Evolutionary conservation across 1,139 yeast genomes (phyloP), one percentile per base, ranked within the genome.

Genomic region (Kodamaea derodonti): DNA sequence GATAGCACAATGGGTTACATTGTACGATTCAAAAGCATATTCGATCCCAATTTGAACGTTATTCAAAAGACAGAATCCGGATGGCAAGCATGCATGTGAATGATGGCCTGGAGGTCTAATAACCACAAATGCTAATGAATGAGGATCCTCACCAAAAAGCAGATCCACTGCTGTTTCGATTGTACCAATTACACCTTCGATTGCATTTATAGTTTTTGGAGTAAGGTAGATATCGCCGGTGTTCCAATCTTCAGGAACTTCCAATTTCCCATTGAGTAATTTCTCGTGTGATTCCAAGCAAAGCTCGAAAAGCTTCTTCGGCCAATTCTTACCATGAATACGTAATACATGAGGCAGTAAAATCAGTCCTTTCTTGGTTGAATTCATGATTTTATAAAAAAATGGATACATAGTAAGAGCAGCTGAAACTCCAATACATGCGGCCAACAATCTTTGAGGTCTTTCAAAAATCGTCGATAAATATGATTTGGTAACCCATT

Each of bases 21-120:
- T 79, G 49, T 83, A 75, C 11, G 65, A 58, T 34, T 68, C 75
- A 40, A 71, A 74, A 1, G 95, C 95, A 52, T 86, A 86, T 51
- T 85, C 94, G 24, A 84, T 78, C 3, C 84, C 90, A 34, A 86
- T 77, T 43, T 85, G 95, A 0, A 82, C 95, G 49, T 86, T 86
- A 58, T 86, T 86, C 38, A 86, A 65, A 33, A 86, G 60, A 56
- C 95, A 86, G 53, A 86, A 86, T n/a, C 95, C 95, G 25, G 90
- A 80, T 0, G 95, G 95, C 14, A 78, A 71, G 40, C 84, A 78
- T 0, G 88, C 84, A 49, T 84, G 95, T n/a, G 88, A 82, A 54
- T 86, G 95, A 52, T 86, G 95, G 1, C 95, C 95, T 0, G 95
- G 95, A 2, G 95, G 95, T 36, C 95, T 66, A 30, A 85, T 74